Evolutionary conservation across 1,284 basidiomycete species (phyloP).

Genomic region (Abortiporus biennis): DNA sequence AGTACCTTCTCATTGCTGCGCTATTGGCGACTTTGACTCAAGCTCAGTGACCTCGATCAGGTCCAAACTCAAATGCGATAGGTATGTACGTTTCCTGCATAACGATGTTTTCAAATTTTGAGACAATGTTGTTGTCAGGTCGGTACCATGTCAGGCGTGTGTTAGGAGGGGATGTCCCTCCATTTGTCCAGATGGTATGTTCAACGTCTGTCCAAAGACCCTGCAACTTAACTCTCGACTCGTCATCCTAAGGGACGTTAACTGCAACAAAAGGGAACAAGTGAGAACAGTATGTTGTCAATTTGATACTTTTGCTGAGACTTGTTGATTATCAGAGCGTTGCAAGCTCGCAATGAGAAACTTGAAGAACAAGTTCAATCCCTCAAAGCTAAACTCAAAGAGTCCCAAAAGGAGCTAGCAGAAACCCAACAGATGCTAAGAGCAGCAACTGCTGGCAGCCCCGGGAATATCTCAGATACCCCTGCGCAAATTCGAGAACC

Average conservation of each 20-base stretch:
- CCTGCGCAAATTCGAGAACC: conserved; percentile 3
- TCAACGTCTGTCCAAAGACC: too few species aligned
- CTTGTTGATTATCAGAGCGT: conserved; percentile 32
- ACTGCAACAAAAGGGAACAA: conserved; percentile 51
- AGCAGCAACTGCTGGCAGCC: conserved; percentile 1
- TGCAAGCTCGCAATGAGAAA: conserved; percentile 40
- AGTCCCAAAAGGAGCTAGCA: conserved; percentile 48
- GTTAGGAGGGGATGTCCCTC: conserved; percentile 43
- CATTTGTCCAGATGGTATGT: conserved; percentile 46
- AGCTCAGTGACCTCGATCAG: conserved; percentile 19
- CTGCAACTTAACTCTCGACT: too few species aligned
- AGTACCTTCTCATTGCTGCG: not conserved
- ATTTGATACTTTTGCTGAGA: too few species aligned
- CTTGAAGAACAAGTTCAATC: conserved; percentile 39
- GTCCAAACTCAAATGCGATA: conserved; percentile 50
- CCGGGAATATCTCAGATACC: too few species aligned
- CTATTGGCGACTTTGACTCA: too few species aligned
- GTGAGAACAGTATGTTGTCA: conserved; percentile 23
- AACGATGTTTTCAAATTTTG: conserved; percentile 1
- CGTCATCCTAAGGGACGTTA: conserved; percentile 34
- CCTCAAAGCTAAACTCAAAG: conserved; percentile 42
- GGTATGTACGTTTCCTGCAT: conserved; percentile 23
- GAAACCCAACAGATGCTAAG: conserved; percentile 19
- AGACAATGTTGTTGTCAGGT: conserved; percentile 20
- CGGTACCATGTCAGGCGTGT: conserved; percentile 48